Evolutionary conservation across 371 early-diverging fungal genomes (phyloP), one percentile per base, ranked within the genome.

Genomic region (Dinochytrium kinnereticum): DNA sequence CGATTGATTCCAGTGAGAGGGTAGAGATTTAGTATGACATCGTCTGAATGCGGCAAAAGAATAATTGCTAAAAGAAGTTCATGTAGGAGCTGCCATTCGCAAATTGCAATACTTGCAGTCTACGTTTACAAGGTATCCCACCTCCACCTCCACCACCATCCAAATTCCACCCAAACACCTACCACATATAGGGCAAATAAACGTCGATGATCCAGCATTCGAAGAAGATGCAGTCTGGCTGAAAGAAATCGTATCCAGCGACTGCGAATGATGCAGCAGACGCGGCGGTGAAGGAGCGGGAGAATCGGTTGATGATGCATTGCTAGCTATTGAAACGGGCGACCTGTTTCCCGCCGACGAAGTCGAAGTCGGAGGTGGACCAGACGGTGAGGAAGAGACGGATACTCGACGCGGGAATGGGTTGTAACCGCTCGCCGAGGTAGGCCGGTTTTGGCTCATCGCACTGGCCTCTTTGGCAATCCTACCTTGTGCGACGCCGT

Each of bases 131-230:
- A 5, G 5, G 10, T 5, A 13, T 26, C 5, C 24, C 55, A 53
- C 55, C n/a, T 5, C 26, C 55, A 53, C 55, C 26, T 26, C 26
- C 55, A 21, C 55, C 5, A n/a, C 26, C 55, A 5, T 13, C 26
- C 55, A 53, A 53, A 26, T 34, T 36, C 36, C 19, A 31, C 7
- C 37, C 61, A 31, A 17, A 7, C 19, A 61, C 61, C 24, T 34
- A 61, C 61, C 61, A 26, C 61, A 61, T 61, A 61, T 61, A 34
- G 61, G 61, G 24, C 61, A 61, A 33, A 61, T 61, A 26, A 13
- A 61, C 3, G 30, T 37, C 10, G 61, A 33, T 15, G 36, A 34
- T 61, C 34, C 34, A 17, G 30, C 17, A 55, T 13, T 28, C 36
- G 61, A 31, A 10, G 61, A 31, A 15, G 61, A 34, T 31, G 36